These are phyloP conservation scores for Boletales sp. DNA, from an alignment of 768 basidiomycete species.

Conservation along the genomic window DNA sequence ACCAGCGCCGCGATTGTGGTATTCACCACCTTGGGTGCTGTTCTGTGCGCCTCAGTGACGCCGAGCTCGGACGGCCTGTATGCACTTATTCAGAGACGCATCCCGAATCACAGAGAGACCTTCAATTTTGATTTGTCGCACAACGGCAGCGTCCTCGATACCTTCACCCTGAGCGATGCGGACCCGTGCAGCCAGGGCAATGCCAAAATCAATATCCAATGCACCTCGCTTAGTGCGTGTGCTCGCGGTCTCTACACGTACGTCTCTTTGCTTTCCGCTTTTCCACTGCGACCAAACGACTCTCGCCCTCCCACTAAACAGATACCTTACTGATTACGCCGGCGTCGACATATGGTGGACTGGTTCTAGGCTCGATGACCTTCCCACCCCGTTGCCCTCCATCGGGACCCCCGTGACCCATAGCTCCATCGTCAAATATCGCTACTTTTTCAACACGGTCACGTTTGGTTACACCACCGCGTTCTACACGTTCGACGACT, in stretches of 20 bases:
- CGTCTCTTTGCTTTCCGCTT: constrained; percentile 3
- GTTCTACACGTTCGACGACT: constrained; percentile 39
- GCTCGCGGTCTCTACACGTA: constrained; percentile 38
- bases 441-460: constrained; percentile 43
- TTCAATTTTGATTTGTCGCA: constrained; percentile 32
- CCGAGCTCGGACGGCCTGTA: constrained; percentile 33
- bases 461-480: constrained; percentile 40
- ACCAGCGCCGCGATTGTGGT: not conserved
- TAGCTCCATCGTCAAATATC: constrained; percentile 35
- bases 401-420: constrained; percentile 30
- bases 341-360: constrained; percentile 44
- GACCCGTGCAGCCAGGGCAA: constrained; percentile 4
- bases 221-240: constrained; percentile 36
- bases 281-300: not conserved
- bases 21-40: not conserved
- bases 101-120: constrained; percentile 29
- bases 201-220: constrained; percentile 27
- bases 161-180: constrained; percentile 32
- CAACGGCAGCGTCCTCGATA: constrained; percentile 20
- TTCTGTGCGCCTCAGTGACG: not conserved
- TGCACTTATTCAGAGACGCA: constrained; percentile 32
- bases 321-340: constrained; percentile 35
- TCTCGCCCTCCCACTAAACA: constrained; percentile 3
- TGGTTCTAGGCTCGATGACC: constrained; percentile 34
- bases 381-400: constrained; percentile 28